phyloP scores from a whole-genome alignment of 768 basidiomycete genomes.

The Boletus tomentosulus region DNA sequence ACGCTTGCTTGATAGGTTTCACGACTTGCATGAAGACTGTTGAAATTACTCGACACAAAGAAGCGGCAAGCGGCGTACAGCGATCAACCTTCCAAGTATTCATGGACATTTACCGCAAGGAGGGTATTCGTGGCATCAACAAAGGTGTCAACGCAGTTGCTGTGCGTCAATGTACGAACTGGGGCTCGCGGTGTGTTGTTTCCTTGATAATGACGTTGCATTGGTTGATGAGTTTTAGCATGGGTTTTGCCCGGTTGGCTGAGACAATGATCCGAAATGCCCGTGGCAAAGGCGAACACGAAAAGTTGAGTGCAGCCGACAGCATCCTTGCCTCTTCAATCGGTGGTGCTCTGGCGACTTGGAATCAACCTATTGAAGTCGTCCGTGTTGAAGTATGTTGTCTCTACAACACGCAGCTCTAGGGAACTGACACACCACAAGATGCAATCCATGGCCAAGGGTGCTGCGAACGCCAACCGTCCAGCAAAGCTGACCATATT shows the following conservation, averaged over 20 bases:
- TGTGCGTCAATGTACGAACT: slow-evolving; percentile 89
- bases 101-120: slow-evolving; percentile 87
- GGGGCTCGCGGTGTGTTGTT: slow-evolving; percentile 74
- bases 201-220: background rate
- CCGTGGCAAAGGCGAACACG: slow-evolving; percentile 74
- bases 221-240: slow-evolving; percentile 43
- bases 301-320: slow-evolving; percentile 71
- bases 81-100: slow-evolving; percentile 95
- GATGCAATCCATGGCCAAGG: slow-evolving; percentile 99
- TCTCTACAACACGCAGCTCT: background rate
- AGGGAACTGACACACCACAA: slow-evolving; percentile 30
- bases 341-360: slow-evolving; percentile 93
- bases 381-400: slow-evolving; percentile 82
- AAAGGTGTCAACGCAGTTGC: slow-evolving; percentile 98
- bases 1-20: slow-evolving; percentile 57
- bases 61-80: slow-evolving; percentile 75
- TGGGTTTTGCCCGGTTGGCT: slow-evolving; percentile 94
- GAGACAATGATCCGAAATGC: slow-evolving; percentile 74
- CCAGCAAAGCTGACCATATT: slow-evolving; percentile 89
- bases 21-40: slow-evolving; percentile 99
- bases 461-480: slow-evolving; percentile 62
- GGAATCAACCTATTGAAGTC: slow-evolving; percentile 99
- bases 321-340: slow-evolving; percentile 86
- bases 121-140: slow-evolving; percentile 95
- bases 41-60: slow-evolving; percentile 95